Percentiles rank a stretch among this genome's conserved stretches.
phyloP scores from a whole-genome alignment of 805 yeast genomes.

The Myxozyma lipomycoides region DNA sequence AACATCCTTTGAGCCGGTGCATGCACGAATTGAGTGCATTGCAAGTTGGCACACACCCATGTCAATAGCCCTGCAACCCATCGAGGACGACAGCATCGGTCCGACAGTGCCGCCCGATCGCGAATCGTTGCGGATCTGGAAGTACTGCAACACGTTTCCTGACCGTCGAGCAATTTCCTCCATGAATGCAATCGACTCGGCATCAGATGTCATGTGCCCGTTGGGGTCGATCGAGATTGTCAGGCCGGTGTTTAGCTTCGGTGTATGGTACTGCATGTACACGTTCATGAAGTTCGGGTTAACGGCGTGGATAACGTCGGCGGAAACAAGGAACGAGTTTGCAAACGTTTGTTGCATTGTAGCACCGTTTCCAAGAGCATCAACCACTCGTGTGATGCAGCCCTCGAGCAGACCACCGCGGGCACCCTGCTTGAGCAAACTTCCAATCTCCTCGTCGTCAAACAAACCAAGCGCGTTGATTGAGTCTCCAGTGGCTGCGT shows the following conservation, averaged over 20 bases:
- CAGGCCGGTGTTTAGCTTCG: conserved; percentile 73
- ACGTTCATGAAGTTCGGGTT: conserved; percentile 62
- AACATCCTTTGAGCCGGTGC: conserved; percentile 70
- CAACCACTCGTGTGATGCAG: conserved; percentile 49
- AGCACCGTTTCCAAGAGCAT: conserved; percentile 34
- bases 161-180: conserved; percentile 66
- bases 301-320: conserved; percentile 78
- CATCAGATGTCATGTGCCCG: conserved; percentile 80
- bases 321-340: conserved; percentile 73
- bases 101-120: conserved; percentile 91
- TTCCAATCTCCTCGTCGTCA: conserved; percentile 83
- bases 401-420: conserved; percentile 69
- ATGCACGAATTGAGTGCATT: conserved; percentile 83
- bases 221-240: conserved; percentile 70
- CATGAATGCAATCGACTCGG: conserved; percentile 63
- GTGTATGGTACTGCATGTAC: conserved; percentile 73
- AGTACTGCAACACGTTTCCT: conserved; percentile 64
- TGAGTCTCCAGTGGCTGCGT: conserved; percentile 33
- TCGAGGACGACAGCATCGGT: conserved; percentile 45
- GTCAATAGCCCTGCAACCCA: conserved; percentile 52
- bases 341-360: conserved; percentile 43
- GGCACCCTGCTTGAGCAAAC: conserved; percentile 76
- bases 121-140: conserved; percentile 81
- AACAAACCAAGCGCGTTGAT: conserved; percentile 58
- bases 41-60: conserved; percentile 78